These are phyloP conservation scores for Trametes meyenii DNA, from an alignment of 768 basidiomycete species.

Conservation along the genomic window DNA sequence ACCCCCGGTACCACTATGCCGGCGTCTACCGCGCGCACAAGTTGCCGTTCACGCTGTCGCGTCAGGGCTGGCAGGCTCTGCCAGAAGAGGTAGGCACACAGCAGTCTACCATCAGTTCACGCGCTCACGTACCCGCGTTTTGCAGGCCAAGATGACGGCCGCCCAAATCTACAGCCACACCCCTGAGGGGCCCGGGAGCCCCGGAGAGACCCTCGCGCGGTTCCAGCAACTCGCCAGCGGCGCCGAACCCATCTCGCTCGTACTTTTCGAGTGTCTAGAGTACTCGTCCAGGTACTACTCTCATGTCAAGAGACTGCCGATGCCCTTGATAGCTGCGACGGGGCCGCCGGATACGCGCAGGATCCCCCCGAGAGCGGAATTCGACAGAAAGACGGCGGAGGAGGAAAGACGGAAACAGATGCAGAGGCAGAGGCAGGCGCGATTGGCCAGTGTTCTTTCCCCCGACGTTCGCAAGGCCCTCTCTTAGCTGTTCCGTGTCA, in stretches of 20 bases:
- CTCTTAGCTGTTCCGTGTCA: no score
- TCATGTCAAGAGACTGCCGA: neutral
- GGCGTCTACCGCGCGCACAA: conserved; percentile 13
- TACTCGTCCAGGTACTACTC: neutral
- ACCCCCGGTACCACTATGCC: neutral
- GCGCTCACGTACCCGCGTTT: neutral
- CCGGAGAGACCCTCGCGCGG: neutral
- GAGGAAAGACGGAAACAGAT: no score
- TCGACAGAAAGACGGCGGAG: no score
- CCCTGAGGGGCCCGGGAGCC: neutral
- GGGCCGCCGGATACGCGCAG: no score
- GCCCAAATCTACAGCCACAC: neutral
- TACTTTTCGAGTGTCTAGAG: conserved; percentile 1
- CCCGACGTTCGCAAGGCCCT: neutral
- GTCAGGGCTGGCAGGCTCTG: neutral
- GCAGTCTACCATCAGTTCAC: neutral
- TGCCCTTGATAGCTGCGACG: no score
- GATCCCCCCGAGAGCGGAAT: no score
- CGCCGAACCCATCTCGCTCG: neutral
- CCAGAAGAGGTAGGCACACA: neutral
- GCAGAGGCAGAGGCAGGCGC: no score
- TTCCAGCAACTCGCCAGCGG: neutral
- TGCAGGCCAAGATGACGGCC: neutral
- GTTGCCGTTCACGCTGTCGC: neutral
- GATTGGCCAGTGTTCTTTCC: neutral